A percentile compares a stretch with the other conserved stretches of the same genome.
phyloP scores from a whole-genome alignment of 352 stramenopile genomes.

The Phytophthora litchii region DNA sequence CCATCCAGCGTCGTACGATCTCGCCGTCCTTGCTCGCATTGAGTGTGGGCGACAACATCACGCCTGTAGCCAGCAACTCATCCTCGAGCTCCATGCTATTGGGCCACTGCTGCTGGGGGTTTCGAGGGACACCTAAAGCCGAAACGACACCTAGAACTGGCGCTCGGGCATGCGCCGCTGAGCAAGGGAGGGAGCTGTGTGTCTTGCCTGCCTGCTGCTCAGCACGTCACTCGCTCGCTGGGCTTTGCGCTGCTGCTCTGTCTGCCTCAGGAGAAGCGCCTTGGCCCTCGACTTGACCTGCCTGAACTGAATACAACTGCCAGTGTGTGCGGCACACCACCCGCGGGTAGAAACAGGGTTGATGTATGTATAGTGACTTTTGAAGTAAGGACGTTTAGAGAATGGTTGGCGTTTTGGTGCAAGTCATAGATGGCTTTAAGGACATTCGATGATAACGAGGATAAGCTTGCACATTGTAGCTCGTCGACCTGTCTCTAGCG shows the following conservation, averaged over 20 bases:
- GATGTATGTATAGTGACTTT: no score
- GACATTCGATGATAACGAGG: no score
- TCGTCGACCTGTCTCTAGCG: neutral
- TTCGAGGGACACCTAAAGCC: constrained; percentile 9
- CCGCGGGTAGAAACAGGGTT: no score
- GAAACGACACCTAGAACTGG: constrained; percentile 28
- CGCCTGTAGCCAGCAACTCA: constrained; percentile 30
- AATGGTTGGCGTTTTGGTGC: no score
- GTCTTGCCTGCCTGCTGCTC: constrained; percentile 17
- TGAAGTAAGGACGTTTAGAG: no score
- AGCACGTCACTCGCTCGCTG: constrained; percentile 25
- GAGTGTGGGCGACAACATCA: constrained; percentile 44
- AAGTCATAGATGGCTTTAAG: no score
- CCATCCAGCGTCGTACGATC: constrained; percentile 86
- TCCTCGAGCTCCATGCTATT: constrained; percentile 32
- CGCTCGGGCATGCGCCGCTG: constrained; percentile 23
- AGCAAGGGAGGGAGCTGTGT: constrained; percentile 3
- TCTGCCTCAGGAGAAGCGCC: constrained; percentile 10
- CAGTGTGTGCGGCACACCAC: neutral
- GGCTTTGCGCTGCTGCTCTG: constrained; percentile 17
- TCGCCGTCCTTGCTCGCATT: constrained; percentile 58
- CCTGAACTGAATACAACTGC: constrained; percentile 31
- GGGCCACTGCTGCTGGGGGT: neutral
- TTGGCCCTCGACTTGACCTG: neutral
- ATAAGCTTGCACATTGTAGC: neutral